Conservation (phyloP, 2,329 filamentous ascomycete species). For the Colletotrichum shisoi region DNA sequence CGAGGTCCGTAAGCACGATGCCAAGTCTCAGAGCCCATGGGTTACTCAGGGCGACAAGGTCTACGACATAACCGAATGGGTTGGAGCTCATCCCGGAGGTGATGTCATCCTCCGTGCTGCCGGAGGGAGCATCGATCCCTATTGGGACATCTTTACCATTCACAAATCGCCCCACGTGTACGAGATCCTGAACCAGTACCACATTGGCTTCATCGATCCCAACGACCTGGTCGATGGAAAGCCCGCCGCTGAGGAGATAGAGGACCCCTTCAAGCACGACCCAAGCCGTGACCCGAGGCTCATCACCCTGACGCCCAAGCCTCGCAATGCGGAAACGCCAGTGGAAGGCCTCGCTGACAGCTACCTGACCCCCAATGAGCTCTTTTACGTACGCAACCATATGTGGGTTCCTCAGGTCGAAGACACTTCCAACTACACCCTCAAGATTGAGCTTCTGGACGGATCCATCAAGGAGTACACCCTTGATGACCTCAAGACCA, state of each 20-base stretch:
- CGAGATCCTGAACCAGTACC: slow-evolving; percentile 70
- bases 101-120: slow-evolving; percentile 73
- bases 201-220: slow-evolving; percentile 67
- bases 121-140: slow-evolving; percentile 70
- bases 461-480: slow-evolving; percentile 63
- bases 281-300: slow-evolving; percentile 61
- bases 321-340: slow-evolving; percentile 70
- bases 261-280: slow-evolving; percentile 67
- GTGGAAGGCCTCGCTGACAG: slow-evolving; percentile 55
- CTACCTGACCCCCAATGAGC: slow-evolving; percentile 61
- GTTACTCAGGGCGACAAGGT: slow-evolving; percentile 70
- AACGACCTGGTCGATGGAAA: slow-evolving; percentile 66
- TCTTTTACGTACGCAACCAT: slow-evolving; percentile 59
- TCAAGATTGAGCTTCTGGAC: slow-evolving; percentile 65
- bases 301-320: slow-evolving; percentile 61
- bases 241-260: slow-evolving; percentile 61
- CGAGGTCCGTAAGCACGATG: slow-evolving; percentile 63
- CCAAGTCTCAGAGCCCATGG: slow-evolving; percentile 65
- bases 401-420: slow-evolving; percentile 67
- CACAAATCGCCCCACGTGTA: slow-evolving; percentile 71
- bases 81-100: slow-evolving; percentile 70
- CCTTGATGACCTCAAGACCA: slow-evolving; percentile 60
- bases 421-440: slow-evolving; percentile 52
- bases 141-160: slow-evolving; percentile 75
- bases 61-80: slow-evolving; percentile 76